Evolutionary conservation across 768 basidiomycete species (phyloP), one percentile per base, ranked within the genome.

Genomic region (Lactarius akahatsu): DNA sequence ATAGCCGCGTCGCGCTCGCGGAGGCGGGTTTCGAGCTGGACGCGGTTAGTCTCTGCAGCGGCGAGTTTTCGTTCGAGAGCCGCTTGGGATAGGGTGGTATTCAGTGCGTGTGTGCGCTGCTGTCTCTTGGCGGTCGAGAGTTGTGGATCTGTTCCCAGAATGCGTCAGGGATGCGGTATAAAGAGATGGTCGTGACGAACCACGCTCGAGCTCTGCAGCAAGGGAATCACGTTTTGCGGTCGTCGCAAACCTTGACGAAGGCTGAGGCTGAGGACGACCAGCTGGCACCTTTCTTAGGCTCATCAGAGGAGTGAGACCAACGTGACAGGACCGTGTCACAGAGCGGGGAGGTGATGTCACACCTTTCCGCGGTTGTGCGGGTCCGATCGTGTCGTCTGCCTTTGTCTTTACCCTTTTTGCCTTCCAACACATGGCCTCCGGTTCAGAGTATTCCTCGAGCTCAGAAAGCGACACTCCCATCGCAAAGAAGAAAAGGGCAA

Each of bases 51-150:
- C 66, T 90, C 86, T 0, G 85, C 80, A 3, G 86, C 78, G 10
- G 85, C 76, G 1, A 92, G 80, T 68, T 87, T 85, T n/a, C 91
- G 78, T 71, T 92, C 89, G 20, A 92, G 78, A 1, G 83, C 78
- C 3, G 89, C 82, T 69, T 86, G 84, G 2, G 85, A 77, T 70
- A 90, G 80, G 61, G 84, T 82, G 0, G 87, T 84, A 0, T 83
- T 80, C 71, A 92, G 86, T 0, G 84, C 81, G 69, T 87, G 85
- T 0, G 82, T 73, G n/a, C 86, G 84, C 69, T 88, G 87, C 57
- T 86, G 86, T 13, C 89, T 83, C 74, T 89, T 91, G 15, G 88
- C 82, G 0, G 84, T 80, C 2, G 86, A 87, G 43, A 84, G 79
- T 54, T 89, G 85, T 2, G 87, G 85, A 72, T 90, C 88, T 90